These are phyloP conservation scores for Teunomyces pallodes DNA, from an alignment of 805 yeast genomes.

Conservation along the genomic window DNA sequence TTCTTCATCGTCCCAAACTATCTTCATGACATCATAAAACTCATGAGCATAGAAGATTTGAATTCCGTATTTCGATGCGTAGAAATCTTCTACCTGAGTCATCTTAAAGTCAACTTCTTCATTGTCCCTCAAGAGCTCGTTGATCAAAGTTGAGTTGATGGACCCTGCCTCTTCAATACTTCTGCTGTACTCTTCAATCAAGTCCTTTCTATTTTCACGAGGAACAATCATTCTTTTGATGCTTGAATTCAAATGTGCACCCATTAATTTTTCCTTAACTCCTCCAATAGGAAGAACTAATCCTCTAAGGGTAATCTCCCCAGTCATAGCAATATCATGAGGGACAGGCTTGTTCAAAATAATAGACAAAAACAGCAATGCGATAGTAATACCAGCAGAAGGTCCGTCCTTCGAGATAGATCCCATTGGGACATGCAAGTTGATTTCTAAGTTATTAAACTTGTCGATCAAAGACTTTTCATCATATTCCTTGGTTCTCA, in stretches of 20 bases:
- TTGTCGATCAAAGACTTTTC: slow-evolving; percentile 34
- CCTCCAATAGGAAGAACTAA: slow-evolving; percentile 82
- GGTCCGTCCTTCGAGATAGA: slow-evolving; percentile 49
- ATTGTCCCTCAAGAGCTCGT: slow-evolving; percentile 37
- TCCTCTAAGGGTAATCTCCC: slow-evolving; percentile 79
- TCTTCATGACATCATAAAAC: slow-evolving; percentile 70
- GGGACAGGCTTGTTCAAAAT: slow-evolving; percentile 44
- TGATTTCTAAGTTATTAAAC: slow-evolving; percentile 56
- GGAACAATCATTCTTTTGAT: slow-evolving; percentile 65
- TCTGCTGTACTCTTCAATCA: slow-evolving; percentile 54
- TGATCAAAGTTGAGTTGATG: slow-evolving; percentile 22
- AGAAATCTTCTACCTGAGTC: slow-evolving; percentile 45
- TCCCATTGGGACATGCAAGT: slow-evolving; percentile 50
- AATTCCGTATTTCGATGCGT: slow-evolving; percentile 54
- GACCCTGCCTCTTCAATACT: slow-evolving; percentile 31
- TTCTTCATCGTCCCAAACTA: slow-evolving; percentile 61
- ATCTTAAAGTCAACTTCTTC: slow-evolving; percentile 26
- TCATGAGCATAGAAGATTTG: slow-evolving; percentile 66
- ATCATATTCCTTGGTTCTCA: slow-evolving; percentile 30
- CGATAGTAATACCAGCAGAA: slow-evolving; percentile 52
- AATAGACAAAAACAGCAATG: slow-evolving; percentile 45
- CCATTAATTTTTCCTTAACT: slow-evolving; percentile 69
- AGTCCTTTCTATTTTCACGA: slow-evolving; percentile 63
- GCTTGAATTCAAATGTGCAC: slow-evolving; percentile 70
- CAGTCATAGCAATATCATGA: slow-evolving; percentile 72